Evolutionary conservation across 2,329 filamentous ascomycete species (phyloP).

Genomic region (Fusarium albosuccineum): DNA sequence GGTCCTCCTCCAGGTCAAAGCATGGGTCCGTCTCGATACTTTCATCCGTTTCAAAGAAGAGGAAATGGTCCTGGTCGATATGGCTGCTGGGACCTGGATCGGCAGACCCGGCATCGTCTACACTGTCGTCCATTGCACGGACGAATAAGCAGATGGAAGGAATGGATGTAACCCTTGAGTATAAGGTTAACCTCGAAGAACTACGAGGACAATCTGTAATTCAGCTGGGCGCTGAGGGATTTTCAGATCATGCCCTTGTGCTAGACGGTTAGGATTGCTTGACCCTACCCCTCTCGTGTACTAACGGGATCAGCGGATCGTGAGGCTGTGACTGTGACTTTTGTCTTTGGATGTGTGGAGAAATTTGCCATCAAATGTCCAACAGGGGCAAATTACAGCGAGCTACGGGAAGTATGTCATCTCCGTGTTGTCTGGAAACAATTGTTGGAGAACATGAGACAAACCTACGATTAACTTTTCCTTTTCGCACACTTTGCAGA

Average conservation of each 20-base stretch:
- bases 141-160: background rate
- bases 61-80: background rate
- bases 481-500: no score
- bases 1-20: conserved; percentile 5
- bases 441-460: background rate
- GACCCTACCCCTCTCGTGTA: background rate
- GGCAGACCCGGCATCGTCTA: background rate
- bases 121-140: background rate
- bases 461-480: background rate
- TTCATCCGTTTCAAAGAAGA: background rate
- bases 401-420: background rate
- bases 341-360: background rate
- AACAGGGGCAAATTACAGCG: background rate
- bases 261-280: background rate
- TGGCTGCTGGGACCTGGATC: background rate
- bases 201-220: background rate
- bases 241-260: background rate
- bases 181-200: background rate
- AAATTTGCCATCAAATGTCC: background rate
- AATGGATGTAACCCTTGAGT: background rate
- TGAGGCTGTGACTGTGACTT: background rate
- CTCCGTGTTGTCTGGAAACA: background rate
- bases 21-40: conserved; percentile 7
- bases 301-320: background rate
- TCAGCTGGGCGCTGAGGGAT: background rate